A percentile compares a stretch with the other conserved stretches of the same genome.
phyloP scores from a whole-genome alignment of 2,329 filamentous ascomycete species.

The Trichoderma koningiopsis region DNA sequence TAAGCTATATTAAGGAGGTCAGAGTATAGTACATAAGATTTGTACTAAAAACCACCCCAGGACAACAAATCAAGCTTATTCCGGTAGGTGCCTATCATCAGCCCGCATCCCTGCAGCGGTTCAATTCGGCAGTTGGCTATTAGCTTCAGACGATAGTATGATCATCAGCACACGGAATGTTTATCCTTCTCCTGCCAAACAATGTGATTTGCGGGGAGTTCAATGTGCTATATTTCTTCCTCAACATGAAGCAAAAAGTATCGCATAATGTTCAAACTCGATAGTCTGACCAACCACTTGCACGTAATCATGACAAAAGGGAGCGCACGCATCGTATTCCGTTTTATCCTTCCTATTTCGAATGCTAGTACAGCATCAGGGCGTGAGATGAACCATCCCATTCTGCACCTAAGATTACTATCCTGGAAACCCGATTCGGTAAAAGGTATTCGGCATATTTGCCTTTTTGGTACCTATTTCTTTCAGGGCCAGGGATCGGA shows the following conservation, averaged over 20 bases:
- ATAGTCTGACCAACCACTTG: background rate
- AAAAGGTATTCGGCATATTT: background rate
- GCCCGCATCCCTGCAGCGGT: background rate
- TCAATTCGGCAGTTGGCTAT: background rate
- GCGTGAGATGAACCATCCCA: background rate
- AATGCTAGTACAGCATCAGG: background rate
- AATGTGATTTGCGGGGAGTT: background rate
- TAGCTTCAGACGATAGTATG: background rate
- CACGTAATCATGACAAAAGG: background rate
- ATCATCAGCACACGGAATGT: background rate
- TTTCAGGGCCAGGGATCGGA: background rate
- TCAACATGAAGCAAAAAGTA: too few relatives aligned
- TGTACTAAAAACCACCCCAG: background rate
- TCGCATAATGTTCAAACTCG: background rate
- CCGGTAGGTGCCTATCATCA: conserved; percentile 5
- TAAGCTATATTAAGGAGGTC: background rate
- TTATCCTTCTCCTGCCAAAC: background rate
- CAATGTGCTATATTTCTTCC: background rate
- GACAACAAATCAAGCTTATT: conserved; percentile 12
- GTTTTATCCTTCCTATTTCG: background rate
- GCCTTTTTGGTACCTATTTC: background rate
- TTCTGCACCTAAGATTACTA: background rate
- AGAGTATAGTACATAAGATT: background rate
- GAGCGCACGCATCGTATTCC: background rate
- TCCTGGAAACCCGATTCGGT: background rate